Conservation (phyloP, 305 asterid species). For the Solanum hybrid region DNA sequence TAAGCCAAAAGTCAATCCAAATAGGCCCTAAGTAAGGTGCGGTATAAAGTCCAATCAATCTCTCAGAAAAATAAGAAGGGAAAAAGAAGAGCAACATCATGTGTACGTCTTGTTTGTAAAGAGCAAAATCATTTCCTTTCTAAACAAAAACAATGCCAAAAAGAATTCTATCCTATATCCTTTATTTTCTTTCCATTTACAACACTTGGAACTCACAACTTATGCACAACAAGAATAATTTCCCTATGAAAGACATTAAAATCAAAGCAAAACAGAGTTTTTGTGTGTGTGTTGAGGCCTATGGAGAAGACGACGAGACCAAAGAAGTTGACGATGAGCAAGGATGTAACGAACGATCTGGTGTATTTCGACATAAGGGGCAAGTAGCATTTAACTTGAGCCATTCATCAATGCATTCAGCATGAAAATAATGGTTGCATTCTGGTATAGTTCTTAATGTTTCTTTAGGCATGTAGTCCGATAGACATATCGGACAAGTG, state of each 20-base stretch:
- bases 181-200: background rate
- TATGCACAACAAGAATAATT: background rate
- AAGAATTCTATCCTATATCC: background rate
- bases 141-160: background rate
- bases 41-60: too few relatives aligned
- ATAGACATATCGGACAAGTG: conserved; percentile 53
- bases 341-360: conserved; percentile 26
- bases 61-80: background rate
- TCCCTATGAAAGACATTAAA: conserved; percentile 4
- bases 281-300: background rate
- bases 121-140: background rate
- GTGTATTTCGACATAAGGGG: conserved; percentile 58
- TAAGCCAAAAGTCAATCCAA: too few relatives aligned
- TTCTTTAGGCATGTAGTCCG: conserved; percentile 51
- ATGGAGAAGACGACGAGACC: conserved; percentile 14
- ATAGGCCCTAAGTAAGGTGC: too few relatives aligned
- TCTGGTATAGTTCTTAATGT: conserved; percentile 48
- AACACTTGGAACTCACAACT: background rate
- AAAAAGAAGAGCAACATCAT: background rate
- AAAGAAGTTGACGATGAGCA: conserved; percentile 22
- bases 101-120: background rate
- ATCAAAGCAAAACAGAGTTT: background rate
- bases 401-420: conserved; percentile 61
- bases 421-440: conserved; percentile 60
- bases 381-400: conserved; percentile 59